phyloP scores from a whole-genome alignment of 73 alveolate species.

The Paramecium caudatum region DNA sequence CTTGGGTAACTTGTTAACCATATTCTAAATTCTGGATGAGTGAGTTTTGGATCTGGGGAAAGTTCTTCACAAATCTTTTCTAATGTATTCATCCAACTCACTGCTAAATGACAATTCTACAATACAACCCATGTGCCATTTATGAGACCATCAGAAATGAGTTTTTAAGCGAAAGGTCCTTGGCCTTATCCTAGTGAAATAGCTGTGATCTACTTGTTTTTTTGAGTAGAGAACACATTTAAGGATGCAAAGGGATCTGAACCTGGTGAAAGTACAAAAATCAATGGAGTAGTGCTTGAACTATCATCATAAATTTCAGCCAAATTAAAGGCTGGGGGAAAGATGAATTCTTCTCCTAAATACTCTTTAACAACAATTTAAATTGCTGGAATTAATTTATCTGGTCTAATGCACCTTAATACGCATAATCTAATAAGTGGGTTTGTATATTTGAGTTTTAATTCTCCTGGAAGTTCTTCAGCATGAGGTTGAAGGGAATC shows the following conservation, averaged over 20 bases:
- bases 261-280: slow-evolving; percentile 99
- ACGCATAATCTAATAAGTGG: slow-evolving; percentile 91
- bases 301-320: slow-evolving; percentile 97
- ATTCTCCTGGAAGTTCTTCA: slow-evolving; percentile 90
- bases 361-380: slow-evolving; percentile 91
- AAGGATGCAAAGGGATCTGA: slow-evolving; percentile 98
- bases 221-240: slow-evolving; percentile 92
- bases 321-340: slow-evolving; percentile 98
- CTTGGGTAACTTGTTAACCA: slow-evolving; percentile 99
- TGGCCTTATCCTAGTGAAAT: slow-evolving; percentile 98
- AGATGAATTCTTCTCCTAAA: slow-evolving; percentile 94
- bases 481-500: slow-evolving; percentile 95
- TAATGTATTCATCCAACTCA: slow-evolving; percentile 98
- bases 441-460: slow-evolving; percentile 80
- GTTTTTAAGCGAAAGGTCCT: slow-evolving; percentile 97
- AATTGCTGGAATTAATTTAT: slow-evolving; percentile 95
- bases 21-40: slow-evolving; percentile 98
- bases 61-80: slow-evolving; percentile 98
- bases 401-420: slow-evolving; percentile 98
- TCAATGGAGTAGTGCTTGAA: slow-evolving; percentile 94
- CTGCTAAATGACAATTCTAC: slow-evolving; percentile 99
- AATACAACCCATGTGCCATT: slow-evolving; percentile 99
- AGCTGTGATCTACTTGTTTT: slow-evolving; percentile 90
- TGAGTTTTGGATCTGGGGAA: slow-evolving; percentile 95
- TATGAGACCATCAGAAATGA: slow-evolving; percentile 95